Percentiles rank a stretch among this genome's conserved stretches.
Evolutionary conservation across 208 protist genomes (phyloP).

Genomic region (Leishmania lainsoni): DNA sequence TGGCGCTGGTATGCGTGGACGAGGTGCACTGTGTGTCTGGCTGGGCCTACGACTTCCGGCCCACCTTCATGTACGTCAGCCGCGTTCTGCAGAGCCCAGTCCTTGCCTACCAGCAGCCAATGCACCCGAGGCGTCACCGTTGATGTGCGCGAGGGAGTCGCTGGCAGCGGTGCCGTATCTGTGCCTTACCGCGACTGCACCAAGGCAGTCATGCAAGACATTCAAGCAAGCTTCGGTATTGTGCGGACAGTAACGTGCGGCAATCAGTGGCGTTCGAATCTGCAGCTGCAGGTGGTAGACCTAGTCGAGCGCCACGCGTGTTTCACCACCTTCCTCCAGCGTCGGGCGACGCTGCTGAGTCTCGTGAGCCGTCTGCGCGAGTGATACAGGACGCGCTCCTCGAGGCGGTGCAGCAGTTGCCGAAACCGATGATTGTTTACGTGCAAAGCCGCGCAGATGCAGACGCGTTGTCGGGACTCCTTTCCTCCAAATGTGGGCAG

Average conservation of each 20-base stretch:
- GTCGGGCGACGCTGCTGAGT: not conserved
- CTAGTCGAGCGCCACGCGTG: conserved; percentile 23
- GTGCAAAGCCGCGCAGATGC: conserved; percentile 82
- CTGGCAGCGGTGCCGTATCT: conserved; percentile 48
- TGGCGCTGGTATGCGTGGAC: conserved; percentile 92
- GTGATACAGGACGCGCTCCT: conserved; percentile 63
- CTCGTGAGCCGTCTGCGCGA: conserved; percentile 35
- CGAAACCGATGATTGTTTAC: conserved; percentile 89
- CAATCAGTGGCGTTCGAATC: conserved; percentile 58
- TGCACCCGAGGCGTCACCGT: conserved; percentile 4
- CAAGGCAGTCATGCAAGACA: conserved; percentile 73
- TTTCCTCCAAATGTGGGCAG: conserved; percentile 38
- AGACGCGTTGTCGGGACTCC: conserved; percentile 65
- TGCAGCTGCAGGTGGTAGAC: conserved; percentile 61
- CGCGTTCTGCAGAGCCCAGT: conserved; percentile 47
- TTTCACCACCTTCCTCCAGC: conserved; percentile 4
- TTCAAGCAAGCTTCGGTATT: conserved; percentile 73
- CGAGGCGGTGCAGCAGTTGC: conserved; percentile 62
- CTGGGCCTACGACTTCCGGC: conserved; percentile 96
- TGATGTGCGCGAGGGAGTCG: not conserved
- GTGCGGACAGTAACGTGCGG: conserved; percentile 44
- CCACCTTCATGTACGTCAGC: conserved; percentile 81
- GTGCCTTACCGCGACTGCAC: conserved; percentile 91
- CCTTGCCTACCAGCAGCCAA: conserved; percentile 6
- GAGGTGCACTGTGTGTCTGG: conserved; percentile 97